Evolutionary conservation across 2,329 filamentous ascomycete species (phyloP), one percentile per base, ranked within the genome.

Genomic region (Coleophoma cylindrospora): DNA sequence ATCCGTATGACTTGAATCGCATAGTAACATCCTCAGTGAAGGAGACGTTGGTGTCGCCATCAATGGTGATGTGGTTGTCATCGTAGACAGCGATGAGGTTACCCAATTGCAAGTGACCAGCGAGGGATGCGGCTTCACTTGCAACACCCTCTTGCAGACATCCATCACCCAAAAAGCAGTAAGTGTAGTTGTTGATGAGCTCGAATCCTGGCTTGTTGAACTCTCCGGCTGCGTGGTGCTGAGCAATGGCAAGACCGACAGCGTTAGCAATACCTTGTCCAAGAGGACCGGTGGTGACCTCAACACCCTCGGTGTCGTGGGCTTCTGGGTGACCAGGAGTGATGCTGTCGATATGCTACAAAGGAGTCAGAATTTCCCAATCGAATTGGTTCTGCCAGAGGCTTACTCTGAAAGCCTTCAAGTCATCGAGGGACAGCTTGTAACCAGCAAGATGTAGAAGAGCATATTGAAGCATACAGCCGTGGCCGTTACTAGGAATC

Each of bases 91-190:
- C 84, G 74, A 97, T 97, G 67, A 99, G 80, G 81, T 97, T 99
- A 69, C 92, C 94, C 59, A 99, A 84, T 81, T 97, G 88, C 72
- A 97, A 81, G 78, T 99, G 94, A 68, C 94, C 94, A 62, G 94
- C 94, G 62, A 91, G 81, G 54, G 91, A 96, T 62, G 81, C 89
- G 65, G 94, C 92, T 79, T 99, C 94, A 68, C 83, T 83, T 61
- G 94, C 90, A 76, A 99, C 81, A 80, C 94, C 94, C 80, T 99
- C 94, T 91, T 95, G 95, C 74, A 95, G 83, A 75, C 94, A 99
- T 61, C 94, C 94, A 79, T 99, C 94, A 70, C 94, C 94, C 69
- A 99, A 89, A 83, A 97, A 96, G 74, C 73, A 76, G 77, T 91
- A 99, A 69, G 94, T 99, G 83, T 96, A 84, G 86, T 97, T 96